Conservation (phyloP, 495 filamentous ascomycete species). For the Aspergillus conjunctus region DNA sequence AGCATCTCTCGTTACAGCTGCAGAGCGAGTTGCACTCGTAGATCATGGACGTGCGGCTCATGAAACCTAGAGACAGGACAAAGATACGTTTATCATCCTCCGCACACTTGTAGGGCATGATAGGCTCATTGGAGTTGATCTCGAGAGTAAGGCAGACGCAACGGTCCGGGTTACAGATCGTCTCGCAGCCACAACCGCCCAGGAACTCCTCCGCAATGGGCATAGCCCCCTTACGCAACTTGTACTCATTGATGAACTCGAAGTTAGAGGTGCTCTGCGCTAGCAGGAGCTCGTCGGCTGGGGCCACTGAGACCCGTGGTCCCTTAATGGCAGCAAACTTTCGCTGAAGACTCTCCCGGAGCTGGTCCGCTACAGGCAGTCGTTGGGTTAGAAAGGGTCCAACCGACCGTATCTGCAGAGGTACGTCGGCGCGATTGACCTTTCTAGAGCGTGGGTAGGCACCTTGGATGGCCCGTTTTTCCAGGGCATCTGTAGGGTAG, state of each 20-base stretch:
- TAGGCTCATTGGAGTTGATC: constrained; percentile 35
- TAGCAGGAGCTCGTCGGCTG: constrained; percentile 27
- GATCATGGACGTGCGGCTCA: constrained; percentile 53
- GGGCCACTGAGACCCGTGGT: constrained; percentile 29
- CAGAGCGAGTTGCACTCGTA: constrained; percentile 83
- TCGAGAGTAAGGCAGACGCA: constrained; percentile 46
- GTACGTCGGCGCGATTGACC: constrained; percentile 20
- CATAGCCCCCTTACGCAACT: constrained; percentile 38
- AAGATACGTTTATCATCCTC: constrained; percentile 19
- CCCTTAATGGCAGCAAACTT: constrained; percentile 35
- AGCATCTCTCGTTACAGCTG: constrained; percentile 65
- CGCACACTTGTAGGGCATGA: constrained; percentile 40
- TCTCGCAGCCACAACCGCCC: constrained; percentile 43
- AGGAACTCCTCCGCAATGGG: constrained; percentile 40
- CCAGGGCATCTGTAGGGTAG: constrained; percentile 31
- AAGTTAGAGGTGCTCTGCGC: constrained; percentile 38
- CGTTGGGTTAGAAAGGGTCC: constrained; percentile 19
- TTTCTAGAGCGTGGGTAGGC: constrained; percentile 29
- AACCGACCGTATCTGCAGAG: constrained; percentile 6
- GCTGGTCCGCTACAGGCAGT: constrained; percentile 7
- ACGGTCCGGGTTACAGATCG: constrained; percentile 33
- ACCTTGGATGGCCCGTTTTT: constrained; percentile 25
- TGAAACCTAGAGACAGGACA: constrained; percentile 34
- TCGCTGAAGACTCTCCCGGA: constrained; percentile 25
- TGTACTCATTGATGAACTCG: constrained; percentile 47